Evolutionary conservation across 2,329 filamentous ascomycete species (phyloP).

Genomic region (Akanthomyces dipterigenus): DNA sequence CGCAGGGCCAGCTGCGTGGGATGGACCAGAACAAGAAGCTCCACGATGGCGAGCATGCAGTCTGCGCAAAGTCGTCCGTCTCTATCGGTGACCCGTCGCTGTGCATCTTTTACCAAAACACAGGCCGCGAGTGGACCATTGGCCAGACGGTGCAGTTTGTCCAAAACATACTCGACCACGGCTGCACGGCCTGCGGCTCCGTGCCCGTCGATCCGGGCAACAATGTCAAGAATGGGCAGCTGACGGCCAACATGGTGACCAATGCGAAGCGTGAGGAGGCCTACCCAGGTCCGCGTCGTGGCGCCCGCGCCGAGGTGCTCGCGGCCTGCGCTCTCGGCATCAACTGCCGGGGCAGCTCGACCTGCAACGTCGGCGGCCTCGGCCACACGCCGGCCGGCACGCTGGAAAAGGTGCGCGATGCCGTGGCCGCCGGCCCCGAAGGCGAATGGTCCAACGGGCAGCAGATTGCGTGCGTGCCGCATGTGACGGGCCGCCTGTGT

Average conservation of each 20-base stretch:
- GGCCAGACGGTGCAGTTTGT: slow-evolving; percentile 12
- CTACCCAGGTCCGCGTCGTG: neutral
- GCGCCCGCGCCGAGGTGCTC: neutral
- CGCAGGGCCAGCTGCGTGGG: slow-evolving; percentile 9
- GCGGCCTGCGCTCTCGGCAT: slow-evolving; percentile 10
- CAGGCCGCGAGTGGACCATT: slow-evolving; percentile 13
- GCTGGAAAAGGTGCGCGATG: slow-evolving; percentile 10
- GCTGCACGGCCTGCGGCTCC: slow-evolving; percentile 9
- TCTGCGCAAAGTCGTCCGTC: slow-evolving; percentile 11
- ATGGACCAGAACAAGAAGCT: slow-evolving; percentile 13
- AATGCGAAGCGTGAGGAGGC: slow-evolving; percentile 7
- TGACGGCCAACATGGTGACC: slow-evolving; percentile 15
- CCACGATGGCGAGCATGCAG: slow-evolving; percentile 11
- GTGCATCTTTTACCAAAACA: slow-evolving; percentile 15
- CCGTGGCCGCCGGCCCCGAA: slow-evolving; percentile 9
- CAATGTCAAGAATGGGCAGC: slow-evolving; percentile 13
- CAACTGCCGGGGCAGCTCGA: slow-evolving; percentile 13
- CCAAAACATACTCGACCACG: slow-evolving; percentile 7
- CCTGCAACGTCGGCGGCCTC: slow-evolving; percentile 11
- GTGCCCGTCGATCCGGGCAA: slow-evolving; percentile 13
- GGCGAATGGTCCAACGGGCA: slow-evolving; percentile 4
- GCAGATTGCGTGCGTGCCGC: slow-evolving; percentile 13
- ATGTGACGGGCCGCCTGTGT: slow-evolving; percentile 12
- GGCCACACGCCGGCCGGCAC: slow-evolving; percentile 10
- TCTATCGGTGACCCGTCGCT: slow-evolving; percentile 11